These are phyloP conservation scores for Verticillium albo-atrum DNA, from an alignment of 2,329 filamentous ascomycete genomes.

Conservation along the genomic window DNA sequence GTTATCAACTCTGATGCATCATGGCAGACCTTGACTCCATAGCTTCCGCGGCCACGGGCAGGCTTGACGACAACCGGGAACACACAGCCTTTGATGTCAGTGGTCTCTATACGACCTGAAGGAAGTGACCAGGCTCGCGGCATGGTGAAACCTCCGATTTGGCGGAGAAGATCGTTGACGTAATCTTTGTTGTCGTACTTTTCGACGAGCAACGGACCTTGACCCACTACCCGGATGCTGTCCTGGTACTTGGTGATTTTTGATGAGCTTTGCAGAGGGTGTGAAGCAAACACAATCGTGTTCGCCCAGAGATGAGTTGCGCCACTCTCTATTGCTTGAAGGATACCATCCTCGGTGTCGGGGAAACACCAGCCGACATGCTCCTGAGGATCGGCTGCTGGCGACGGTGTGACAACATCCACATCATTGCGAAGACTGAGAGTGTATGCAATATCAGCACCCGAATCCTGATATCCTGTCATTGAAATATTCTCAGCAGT, in stretches of 20 bases:
- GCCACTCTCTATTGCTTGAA: slow-evolving; percentile 30
- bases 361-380: slow-evolving; percentile 36
- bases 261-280: slow-evolving; percentile 39
- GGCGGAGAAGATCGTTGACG: slow-evolving; percentile 37
- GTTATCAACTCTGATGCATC: slow-evolving; percentile 19
- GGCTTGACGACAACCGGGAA: slow-evolving; percentile 43
- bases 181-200: slow-evolving; percentile 45
- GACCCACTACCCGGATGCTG: slow-evolving; percentile 34
- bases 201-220: slow-evolving; percentile 41
- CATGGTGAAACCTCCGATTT: slow-evolving; percentile 30
- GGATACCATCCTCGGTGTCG: slow-evolving; percentile 36
- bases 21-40: slow-evolving; percentile 43
- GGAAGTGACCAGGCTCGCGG: slow-evolving; percentile 29
- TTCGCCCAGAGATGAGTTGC: slow-evolving; percentile 46
- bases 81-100: not conserved
- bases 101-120: not conserved
- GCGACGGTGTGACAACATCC: slow-evolving; percentile 24
- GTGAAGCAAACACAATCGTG: slow-evolving; percentile 42
- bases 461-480: slow-evolving; percentile 42
- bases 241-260: slow-evolving; percentile 22
- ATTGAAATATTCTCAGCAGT: not conserved
- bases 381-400: slow-evolving; percentile 20
- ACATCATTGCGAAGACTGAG: slow-evolving; percentile 23
- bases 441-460: slow-evolving; percentile 41
- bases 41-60: slow-evolving; percentile 41